Base-by-base conservation (phyloP, 208 protist genomes). In the Strigomonas oncopelti region DNA sequence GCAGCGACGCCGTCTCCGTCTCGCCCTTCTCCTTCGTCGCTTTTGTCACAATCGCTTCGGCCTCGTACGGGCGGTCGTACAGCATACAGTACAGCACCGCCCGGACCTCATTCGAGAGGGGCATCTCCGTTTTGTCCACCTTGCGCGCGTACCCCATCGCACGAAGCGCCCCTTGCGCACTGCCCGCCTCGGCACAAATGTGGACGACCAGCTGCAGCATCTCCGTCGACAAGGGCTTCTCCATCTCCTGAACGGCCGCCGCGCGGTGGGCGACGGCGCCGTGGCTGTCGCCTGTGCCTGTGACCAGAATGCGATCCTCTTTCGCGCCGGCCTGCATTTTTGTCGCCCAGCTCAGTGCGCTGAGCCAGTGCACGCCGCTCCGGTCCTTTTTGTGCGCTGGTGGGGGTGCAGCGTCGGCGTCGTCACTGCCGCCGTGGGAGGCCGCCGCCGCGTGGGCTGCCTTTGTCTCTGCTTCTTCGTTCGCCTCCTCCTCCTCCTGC, bases 131-230 rank as follows among this genome's bases (percentile, higher is more conserved):
- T 69, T 85, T 87, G 70, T 83, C 69, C 20, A 79, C 85, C 14
- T 71, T 71, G 9, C 84, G 81, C 5, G 87, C 90, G 64, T 89
- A 83, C 27, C 80, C 86, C 42, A 93, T 69, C 8, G 82, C 80
- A 18, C 73, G 67, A 46, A 95, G 64, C 24, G 85, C 90, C 1
- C 84, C 90, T 20, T 84, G 72, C 0, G 85, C 78, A 62, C 85
- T 92, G 20, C 83, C 84, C 16, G 76, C 87, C 52, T 79, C 67
- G n/a, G 90, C 87, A 67, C 90, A 93, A 25, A 95, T 86, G 68
- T 83, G 69, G 46, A 95, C 67, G 45, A 93, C 77, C 53, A 92
- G 68, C 59, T 80, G 88, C 29, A 93, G 72, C 72, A 88, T 77
- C 34, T 66, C 63, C 13, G 57, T 61, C 4, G 80, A 76, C 1